These are phyloP conservation scores for Cymodocea nodosa DNA, from an alignment of 116 monocot genomes.

Conservation along the genomic window DNA sequence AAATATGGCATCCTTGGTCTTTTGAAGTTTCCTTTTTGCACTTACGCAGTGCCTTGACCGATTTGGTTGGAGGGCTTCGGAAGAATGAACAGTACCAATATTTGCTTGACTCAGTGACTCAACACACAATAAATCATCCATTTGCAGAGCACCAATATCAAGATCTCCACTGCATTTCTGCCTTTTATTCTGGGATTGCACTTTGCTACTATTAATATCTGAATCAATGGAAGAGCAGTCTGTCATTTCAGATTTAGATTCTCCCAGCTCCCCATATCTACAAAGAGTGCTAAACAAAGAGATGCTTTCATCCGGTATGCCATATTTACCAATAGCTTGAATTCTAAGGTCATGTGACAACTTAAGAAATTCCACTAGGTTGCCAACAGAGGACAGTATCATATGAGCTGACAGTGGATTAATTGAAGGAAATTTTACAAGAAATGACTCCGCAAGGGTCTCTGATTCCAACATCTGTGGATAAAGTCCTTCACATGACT, in stretches of 20 bases:
- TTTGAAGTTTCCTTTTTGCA: constrained; percentile 10
- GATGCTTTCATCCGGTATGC: constrained; percentile 57
- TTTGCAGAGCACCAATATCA: constrained; percentile 7
- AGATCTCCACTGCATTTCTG: constrained; percentile 14
- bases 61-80: constrained; percentile 12
- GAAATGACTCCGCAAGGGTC: constrained; percentile 77
- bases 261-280: constrained; percentile 84
- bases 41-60: constrained; percentile 14
- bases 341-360: constrained; percentile 73
- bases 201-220: constrained; percentile 44
- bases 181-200: constrained; percentile 37
- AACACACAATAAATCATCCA: constrained; percentile 17
- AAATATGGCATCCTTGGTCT: constrained; percentile 4
- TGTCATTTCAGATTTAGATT: constrained; percentile 92
- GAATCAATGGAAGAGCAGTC: constrained; percentile 79
- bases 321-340: constrained; percentile 59
- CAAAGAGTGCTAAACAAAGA: constrained; percentile 59
- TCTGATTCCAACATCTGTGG: constrained; percentile 78
- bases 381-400: constrained; percentile 61
- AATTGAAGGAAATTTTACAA: constrained; percentile 80
- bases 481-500: constrained; percentile 30
- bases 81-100: constrained; percentile 10
- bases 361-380: constrained; percentile 70
- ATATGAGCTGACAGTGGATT: constrained; percentile 86
- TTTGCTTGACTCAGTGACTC: constrained; percentile 13